A percentile compares a stretch with the other conserved stretches of the same genome.
phyloP scores from a whole-genome alignment of 495 filamentous ascomycete genomes.

The Saxispiralis lemnorum region DNA sequence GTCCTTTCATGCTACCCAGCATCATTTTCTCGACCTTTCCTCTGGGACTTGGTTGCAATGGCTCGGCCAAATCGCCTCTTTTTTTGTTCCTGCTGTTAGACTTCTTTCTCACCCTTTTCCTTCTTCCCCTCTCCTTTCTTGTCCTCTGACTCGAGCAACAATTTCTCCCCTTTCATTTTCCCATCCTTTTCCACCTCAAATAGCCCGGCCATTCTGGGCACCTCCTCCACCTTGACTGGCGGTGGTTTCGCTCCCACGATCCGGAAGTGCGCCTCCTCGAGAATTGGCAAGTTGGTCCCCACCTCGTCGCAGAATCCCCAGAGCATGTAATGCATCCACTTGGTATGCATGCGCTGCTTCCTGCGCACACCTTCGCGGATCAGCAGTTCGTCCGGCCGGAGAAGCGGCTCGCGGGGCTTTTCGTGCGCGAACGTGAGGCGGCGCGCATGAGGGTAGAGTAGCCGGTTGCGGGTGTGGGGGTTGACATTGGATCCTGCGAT shows the following conservation, averaged over 20 bases:
- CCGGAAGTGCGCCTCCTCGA: too few relatives aligned
- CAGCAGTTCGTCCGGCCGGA: constrained; percentile 40
- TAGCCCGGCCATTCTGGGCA: too few relatives aligned
- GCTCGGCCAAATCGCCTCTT: too few relatives aligned
- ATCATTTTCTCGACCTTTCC: too few relatives aligned
- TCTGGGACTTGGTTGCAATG: too few relatives aligned
- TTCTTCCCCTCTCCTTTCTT: too few relatives aligned
- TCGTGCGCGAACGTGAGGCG: constrained; percentile 24
- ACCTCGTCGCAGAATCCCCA: constrained; percentile 35
- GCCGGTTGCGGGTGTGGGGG: background rate
- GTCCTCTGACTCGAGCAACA: background rate
- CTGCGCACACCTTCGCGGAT: constrained; percentile 32
- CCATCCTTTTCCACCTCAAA: background rate
- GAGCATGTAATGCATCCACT: constrained; percentile 32
- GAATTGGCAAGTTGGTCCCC: constrained; percentile 3
- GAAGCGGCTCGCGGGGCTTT: constrained; percentile 21
- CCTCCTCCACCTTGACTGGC: too few relatives aligned
- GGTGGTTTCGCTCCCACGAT: too few relatives aligned
- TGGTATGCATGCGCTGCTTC: constrained; percentile 27
- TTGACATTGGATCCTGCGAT: background rate
- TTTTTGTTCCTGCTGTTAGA: too few relatives aligned
- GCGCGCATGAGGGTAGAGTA: constrained; percentile 25
- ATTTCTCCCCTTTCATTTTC: background rate
- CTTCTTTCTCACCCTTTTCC: too few relatives aligned
- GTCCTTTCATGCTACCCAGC: too few relatives aligned